A percentile compares a stretch with the other conserved stretches of the same genome.
Conservation (phyloP, 2,329 filamentous ascomycete species). For the Cercospora sesami region DNA sequence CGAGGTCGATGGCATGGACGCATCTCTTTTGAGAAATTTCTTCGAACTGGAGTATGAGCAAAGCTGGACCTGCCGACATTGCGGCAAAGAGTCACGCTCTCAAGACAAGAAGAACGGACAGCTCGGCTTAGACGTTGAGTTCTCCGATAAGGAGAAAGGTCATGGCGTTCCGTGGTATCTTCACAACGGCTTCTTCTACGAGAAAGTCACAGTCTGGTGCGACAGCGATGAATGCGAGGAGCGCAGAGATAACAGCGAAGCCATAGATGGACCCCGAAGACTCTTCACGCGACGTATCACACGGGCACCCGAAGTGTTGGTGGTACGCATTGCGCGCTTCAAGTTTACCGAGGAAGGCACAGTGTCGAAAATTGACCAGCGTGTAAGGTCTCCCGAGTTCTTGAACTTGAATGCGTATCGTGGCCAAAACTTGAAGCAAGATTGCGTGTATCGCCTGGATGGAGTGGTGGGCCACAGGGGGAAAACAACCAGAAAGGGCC, state of each 20-base stretch:
- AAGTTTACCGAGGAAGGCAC: not conserved
- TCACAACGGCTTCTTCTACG: not conserved
- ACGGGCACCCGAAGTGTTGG: not conserved
- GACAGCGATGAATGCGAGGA: not conserved
- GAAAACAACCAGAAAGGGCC: not conserved
- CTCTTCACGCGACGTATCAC: not conserved
- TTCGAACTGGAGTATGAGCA: not conserved
- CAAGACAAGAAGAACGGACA: not conserved
- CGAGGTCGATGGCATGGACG: not conserved
- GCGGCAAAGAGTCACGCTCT: not conserved
- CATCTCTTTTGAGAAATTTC: not conserved
- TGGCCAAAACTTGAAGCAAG: not conserved
- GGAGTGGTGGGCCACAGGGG: conserved; percentile 19
- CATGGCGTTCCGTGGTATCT: not conserved
- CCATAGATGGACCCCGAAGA: not conserved
- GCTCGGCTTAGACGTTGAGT: not conserved
- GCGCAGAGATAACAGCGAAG: not conserved
- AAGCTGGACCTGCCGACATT: not conserved
- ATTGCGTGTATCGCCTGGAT: conserved; percentile 18
- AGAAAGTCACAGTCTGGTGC: not conserved
- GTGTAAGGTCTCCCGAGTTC: not conserved
- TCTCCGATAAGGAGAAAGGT: not conserved
- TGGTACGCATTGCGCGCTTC: conserved; percentile 2
- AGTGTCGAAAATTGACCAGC: not conserved
- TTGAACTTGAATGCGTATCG: conserved; percentile 8